phyloP scores from a whole-genome alignment of 192 early-diverging fungal genomes.

The Backusella morwellensis region DNA sequence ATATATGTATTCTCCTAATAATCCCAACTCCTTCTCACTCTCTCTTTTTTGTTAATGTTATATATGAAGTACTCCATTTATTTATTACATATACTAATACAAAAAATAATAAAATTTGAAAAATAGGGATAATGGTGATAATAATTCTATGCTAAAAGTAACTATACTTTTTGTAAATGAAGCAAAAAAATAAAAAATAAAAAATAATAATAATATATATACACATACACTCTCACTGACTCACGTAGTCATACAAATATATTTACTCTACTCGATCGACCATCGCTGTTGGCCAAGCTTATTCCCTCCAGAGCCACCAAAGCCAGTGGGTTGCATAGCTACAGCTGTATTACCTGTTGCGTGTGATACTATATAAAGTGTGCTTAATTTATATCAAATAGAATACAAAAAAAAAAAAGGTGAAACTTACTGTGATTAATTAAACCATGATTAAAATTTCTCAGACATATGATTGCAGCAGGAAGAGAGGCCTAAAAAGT shows the following conservation, averaged over 20 bases:
- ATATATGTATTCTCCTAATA: not conserved
- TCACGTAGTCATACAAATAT: not conserved
- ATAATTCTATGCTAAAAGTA: not conserved
- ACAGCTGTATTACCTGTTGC: slow-evolving; percentile 17
- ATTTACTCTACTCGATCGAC: slow-evolving; percentile 38
- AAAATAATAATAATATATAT: not conserved
- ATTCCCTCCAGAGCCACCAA: not conserved
- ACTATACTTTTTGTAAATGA: not conserved
- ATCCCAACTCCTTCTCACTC: not conserved
- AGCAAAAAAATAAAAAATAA: not conserved
- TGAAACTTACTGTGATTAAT: slow-evolving; percentile 60
- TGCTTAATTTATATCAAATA: not conserved
- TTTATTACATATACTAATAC: slow-evolving; percentile 2
- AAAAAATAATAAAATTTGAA: not conserved
- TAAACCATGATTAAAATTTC: slow-evolving; percentile 70
- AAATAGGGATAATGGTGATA: not conserved
- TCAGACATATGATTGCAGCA: slow-evolving; percentile 55
- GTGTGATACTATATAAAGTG: slow-evolving; percentile 25
- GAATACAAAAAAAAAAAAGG: not conserved
- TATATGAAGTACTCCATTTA: not conserved
- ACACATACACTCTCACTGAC: not conserved
- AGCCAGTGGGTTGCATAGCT: slow-evolving; percentile 29
- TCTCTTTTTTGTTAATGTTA: not conserved
- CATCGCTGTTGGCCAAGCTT: slow-evolving; percentile 19
- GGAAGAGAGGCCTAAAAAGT: slow-evolving; percentile 42